These are phyloP conservation scores for Taiozyma sp. DNA, from an alignment of 1,139 yeast species.

Conservation along the genomic window DNA sequence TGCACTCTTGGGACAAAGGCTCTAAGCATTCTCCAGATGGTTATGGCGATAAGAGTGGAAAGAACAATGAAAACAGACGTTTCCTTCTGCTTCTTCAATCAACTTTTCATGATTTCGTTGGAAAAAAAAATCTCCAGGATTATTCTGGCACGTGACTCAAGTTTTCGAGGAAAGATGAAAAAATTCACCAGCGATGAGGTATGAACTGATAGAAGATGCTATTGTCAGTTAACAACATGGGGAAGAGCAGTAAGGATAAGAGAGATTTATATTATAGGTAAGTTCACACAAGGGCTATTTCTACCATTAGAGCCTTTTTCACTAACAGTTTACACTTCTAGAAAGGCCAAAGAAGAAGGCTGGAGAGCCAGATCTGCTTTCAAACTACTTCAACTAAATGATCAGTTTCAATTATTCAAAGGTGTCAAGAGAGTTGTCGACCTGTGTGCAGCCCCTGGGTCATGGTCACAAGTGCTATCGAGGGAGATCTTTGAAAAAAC, in stretches of 20 bases:
- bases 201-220: no score
- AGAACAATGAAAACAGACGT: no score
- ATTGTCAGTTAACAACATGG: slow-evolving; percentile 46
- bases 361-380: slow-evolving; percentile 97
- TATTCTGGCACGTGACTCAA: neutral
- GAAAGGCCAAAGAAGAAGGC: slow-evolving; percentile 96
- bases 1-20: neutral
- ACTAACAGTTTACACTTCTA: slow-evolving; percentile 28
- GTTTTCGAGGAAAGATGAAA: neutral
- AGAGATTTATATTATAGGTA: slow-evolving; percentile 70
- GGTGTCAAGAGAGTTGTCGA: slow-evolving; percentile 84
- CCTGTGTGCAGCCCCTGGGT: slow-evolving; percentile 98
- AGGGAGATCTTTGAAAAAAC: slow-evolving; percentile 50
- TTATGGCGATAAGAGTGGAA: neutral
- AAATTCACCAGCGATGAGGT: neutral
- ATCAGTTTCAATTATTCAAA: slow-evolving; percentile 77
- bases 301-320: no score
- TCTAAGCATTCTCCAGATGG: slow-evolving; percentile 2
- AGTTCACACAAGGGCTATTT: neutral
- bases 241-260: slow-evolving; percentile 93
- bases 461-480: slow-evolving; percentile 97
- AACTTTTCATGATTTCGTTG: neutral
- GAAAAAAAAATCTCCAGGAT: neutral
- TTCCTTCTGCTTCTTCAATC: neutral
- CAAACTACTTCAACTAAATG: slow-evolving; percentile 83